Percentiles rank a stretch among this genome's conserved stretches.
phyloP scores from a whole-genome alignment of 1,139 yeast species.

The Candida gigantensis region DNA sequence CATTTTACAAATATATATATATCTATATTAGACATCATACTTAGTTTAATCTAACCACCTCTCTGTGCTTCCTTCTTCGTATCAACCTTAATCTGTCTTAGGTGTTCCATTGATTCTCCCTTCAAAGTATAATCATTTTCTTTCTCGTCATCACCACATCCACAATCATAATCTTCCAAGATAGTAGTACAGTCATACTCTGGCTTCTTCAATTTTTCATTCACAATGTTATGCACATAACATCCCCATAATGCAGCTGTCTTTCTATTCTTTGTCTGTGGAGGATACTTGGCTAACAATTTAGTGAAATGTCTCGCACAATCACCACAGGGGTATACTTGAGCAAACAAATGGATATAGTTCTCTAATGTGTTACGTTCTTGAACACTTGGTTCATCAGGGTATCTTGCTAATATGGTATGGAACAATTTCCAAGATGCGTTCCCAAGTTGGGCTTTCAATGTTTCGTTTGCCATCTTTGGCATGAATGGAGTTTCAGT shows the following conservation, averaged over 20 bases:
- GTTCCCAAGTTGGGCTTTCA: slow-evolving; percentile 75
- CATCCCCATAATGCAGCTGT: slow-evolving; percentile 97
- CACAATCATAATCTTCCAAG: slow-evolving; percentile 91
- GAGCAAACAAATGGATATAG: slow-evolving; percentile 63
- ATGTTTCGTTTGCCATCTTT: slow-evolving; percentile 66
- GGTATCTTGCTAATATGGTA: slow-evolving; percentile 88
- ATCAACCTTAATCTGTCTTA: slow-evolving; percentile 45
- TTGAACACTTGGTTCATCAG: slow-evolving; percentile 68
- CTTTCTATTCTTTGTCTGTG: slow-evolving; percentile 75
- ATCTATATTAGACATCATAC: too few relatives aligned
- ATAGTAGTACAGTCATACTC: slow-evolving; percentile 82
- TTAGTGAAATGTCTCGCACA: slow-evolving; percentile 89
- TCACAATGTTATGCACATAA: slow-evolving; percentile 85
- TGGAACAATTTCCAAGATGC: slow-evolving; percentile 89
- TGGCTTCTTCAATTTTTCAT: slow-evolving; percentile 66
- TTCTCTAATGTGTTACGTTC: slow-evolving; percentile 62
- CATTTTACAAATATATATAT: background rate
- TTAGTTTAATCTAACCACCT: too few relatives aligned
- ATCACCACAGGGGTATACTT: slow-evolving; percentile 90
- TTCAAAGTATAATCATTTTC: slow-evolving; percentile 43
- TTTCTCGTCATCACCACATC: slow-evolving; percentile 78
- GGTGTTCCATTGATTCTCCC: slow-evolving; percentile 39
- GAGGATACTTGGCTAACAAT: slow-evolving; percentile 72
- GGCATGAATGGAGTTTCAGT: slow-evolving; percentile 76
- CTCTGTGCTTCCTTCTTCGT: slow-evolving; percentile 40